Base-by-base conservation (phyloP, 2,329 filamentous ascomycete genomes). In the Acephala macrosclerotiorum region DNA sequence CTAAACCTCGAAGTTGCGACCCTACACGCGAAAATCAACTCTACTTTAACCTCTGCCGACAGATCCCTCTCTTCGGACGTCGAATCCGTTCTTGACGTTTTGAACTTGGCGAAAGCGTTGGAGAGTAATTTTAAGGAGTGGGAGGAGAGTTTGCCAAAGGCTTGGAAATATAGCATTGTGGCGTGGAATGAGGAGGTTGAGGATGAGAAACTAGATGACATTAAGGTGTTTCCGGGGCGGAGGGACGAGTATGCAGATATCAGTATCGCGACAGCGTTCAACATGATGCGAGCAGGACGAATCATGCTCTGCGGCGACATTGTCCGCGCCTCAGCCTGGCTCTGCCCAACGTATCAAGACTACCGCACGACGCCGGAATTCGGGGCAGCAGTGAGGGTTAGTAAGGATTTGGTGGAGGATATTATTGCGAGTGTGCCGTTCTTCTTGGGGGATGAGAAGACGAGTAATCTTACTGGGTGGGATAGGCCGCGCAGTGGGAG, bases 381-480 rank as follows among this genome's bases (percentile, higher is more conserved):
- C 70, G 84, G 84, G 18, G 81, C 81, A 0, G 83, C 85, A 3
- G 80, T 83, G 12, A 77, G 82, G 36, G 81, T 78, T 0, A 85
- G 81, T 58, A 79, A 79, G 42, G 82, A 85, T 35, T 80, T 79
- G 62, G 86, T 88, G 69, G 80, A 81, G 4, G 86, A 88, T 66
- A 83, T 89, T 45, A 80, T 89, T 63, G 84, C 86, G 1, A 85
- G 82, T 3, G 83, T 88, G n/a, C 86, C 86, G 2, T 88, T 84
- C 69, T 82, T 87, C 70, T 78, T 88, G 2, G 85, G 85, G 85
- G 45, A 22, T 49, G 20, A 18, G 14, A n/a, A 12, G 38, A 20
- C 18, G 18, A 18, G 18, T 9, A 85, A 66, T 80, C 79, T 61
- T 77, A 79, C 65, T 78, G 75, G 58, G 78, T 73, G 82, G 25